Base-by-base conservation (phyloP, 176 grass and related monocot genomes). In the Elaeis guineensis region DNA sequence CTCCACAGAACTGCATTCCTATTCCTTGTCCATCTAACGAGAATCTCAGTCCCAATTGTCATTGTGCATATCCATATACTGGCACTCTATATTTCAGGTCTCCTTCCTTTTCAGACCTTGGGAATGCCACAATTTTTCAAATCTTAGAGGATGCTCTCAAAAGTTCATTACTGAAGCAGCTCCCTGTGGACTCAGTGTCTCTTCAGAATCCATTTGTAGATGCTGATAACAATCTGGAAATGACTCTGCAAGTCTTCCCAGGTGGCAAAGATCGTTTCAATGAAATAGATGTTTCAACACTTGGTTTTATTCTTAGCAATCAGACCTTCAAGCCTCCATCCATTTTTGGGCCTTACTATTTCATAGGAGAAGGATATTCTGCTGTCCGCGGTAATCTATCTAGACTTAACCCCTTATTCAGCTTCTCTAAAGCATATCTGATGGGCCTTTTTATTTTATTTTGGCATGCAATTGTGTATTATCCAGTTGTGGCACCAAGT, bases 1-100 rank as follows among this genome's bases (percentile, higher is more conserved):
- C 91, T 54, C 0, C 50, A 0, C 63, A 16, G 1, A 85, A 69
- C 8, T 95, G 91, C 17, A 21, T 77, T 58, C 86, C 59, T 17
- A 21, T 77, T 0, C 0, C 2, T 62, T 95, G 90, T 68, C 61
- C 62, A 0, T 54, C 55, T 2, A 61, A 59, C 29, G 77, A 87
- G 26, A 61, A 22, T 9, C 61, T 84, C 44, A 95, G 86, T 66
- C 86, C 86, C 19, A 82, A 19, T 49, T 95, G 91, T 80, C 24
- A 17, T 0, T 95, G 91, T 25, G 48, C 83, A 2, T 85, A 73
- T 8, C 91, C 91, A 28, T 95, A 95, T 69, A 87, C 4, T 39
- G 91, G 91, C 52, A 85, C 71, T 22, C 69, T 95, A 17, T 63
- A 67, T 56, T 87, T 95, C 65, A 84, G 86, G 50, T 84, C 91